phyloP scores from a whole-genome alignment of 768 basidiomycete species.

The Epithele typhae region DNA sequence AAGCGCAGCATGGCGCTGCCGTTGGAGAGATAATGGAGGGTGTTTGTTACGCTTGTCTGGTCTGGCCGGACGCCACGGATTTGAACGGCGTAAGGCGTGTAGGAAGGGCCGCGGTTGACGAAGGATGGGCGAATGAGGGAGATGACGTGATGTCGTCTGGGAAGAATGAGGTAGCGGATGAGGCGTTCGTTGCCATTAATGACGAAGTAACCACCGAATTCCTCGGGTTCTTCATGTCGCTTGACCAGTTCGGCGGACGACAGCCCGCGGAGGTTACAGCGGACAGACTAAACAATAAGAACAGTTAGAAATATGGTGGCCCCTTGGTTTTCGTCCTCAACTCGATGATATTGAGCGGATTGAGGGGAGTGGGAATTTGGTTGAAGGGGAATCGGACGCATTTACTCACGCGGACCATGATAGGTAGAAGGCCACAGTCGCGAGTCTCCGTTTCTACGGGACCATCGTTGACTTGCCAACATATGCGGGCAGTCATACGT shows the following conservation, averaged over 20 bases:
- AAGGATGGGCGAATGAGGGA: conserved; percentile 91
- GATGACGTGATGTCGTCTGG: conserved; percentile 92
- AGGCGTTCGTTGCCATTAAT: conserved; percentile 99
- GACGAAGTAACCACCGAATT: conserved; percentile 98
- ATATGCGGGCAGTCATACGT: conserved; percentile 80
- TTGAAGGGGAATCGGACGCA: too few relatives aligned
- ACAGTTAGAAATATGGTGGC: too few relatives aligned
- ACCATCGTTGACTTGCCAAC: conserved; percentile 72
- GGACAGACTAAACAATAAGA: conserved; percentile 57
- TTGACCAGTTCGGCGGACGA: conserved; percentile 83
- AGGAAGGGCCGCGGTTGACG: conserved; percentile 87
- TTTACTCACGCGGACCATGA: conserved; percentile 94
- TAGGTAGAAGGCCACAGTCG: conserved; percentile 90
- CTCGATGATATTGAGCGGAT: too few relatives aligned
- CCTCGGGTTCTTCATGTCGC: conserved; percentile 94
- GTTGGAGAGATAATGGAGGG: conserved; percentile 95
- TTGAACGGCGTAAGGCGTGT: conserved; percentile 91
- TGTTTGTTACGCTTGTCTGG: conserved; percentile 91
- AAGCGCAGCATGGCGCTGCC: conserved; percentile 97
- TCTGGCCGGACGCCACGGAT: conserved; percentile 94
- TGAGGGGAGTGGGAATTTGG: too few relatives aligned
- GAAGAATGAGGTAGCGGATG: conserved; percentile 95
- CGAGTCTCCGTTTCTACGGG: conserved; percentile 61
- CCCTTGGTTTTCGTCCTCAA: too few relatives aligned
- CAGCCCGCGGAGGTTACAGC: conserved; percentile 87